Conservation (phyloP, 306 rosid species). For the Abrus pulchellus region DNA sequence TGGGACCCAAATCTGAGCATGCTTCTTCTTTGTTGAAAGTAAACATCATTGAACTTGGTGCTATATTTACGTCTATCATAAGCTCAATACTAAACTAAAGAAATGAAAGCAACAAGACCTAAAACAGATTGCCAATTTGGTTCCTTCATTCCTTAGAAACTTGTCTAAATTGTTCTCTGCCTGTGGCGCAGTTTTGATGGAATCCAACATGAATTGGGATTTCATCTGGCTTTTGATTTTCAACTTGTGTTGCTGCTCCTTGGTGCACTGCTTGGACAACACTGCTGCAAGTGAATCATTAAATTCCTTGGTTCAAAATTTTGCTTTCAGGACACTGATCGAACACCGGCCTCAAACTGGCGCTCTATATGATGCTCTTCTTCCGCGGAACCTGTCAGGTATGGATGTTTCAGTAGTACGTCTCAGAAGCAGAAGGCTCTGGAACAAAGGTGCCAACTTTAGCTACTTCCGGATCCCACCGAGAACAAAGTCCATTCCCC, state of each 20-base stretch:
- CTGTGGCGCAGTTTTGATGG: constrained; percentile 22
- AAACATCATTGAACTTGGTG: constrained; percentile 48
- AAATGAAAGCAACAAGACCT: constrained; percentile 21
- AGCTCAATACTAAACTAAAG: background rate
- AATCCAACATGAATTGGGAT: constrained; percentile 53
- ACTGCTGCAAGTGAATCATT: constrained; percentile 55
- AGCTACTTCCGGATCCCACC: constrained; percentile 76
- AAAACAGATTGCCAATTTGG: constrained; percentile 6
- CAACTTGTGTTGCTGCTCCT: constrained; percentile 53
- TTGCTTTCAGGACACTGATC: constrained; percentile 62
- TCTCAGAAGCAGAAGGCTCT: constrained; percentile 75
- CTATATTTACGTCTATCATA: constrained; percentile 3
- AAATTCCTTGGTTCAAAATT: constrained; percentile 65
- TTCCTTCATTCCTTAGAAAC: constrained; percentile 3
- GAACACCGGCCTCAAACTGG: constrained; percentile 75
- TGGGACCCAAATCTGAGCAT: constrained; percentile 66
- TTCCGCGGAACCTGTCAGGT: constrained; percentile 76
- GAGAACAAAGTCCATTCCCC: constrained; percentile 74
- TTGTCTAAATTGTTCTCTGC: constrained; percentile 8
- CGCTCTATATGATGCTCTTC: constrained; percentile 62
- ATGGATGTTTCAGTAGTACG: constrained; percentile 72
- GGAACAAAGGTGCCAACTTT: constrained; percentile 82
- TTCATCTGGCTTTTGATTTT: constrained; percentile 52
- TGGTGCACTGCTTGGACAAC: constrained; percentile 54
- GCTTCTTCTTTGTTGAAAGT: constrained; percentile 60